Base-by-base conservation (phyloP, 768 basidiomycete species). In the Pholiota microspora region DNA sequence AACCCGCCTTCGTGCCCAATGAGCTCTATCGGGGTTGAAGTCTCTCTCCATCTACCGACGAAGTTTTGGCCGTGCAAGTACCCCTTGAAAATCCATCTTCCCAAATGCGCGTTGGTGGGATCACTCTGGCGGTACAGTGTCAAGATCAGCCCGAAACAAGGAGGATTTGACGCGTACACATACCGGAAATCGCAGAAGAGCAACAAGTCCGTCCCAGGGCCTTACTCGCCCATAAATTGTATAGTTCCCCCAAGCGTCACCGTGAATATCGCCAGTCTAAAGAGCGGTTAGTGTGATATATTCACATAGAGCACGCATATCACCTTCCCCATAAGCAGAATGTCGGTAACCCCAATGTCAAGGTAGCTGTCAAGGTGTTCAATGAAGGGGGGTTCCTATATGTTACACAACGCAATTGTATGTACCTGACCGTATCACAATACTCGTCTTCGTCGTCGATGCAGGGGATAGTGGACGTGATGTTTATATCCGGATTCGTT, bases 11-110 rank as follows among this genome's bases (percentile, higher is more conserved):
- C 78, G 49, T 71, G 74, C n/a, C 81, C 81, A n/a, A 73, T 61
- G 21, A 62, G 61, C 49, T 72, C 64, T 15, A 66, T 61, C 23
- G 66, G 63, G 0, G 76, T 81, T 35, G 67, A 66, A 18, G 77
- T 80, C 55, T 80, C 80, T 49, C 81, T 75, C 81, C 81, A 81
- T 18, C 78, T 71, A 31, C 81, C 82, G 32, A 79, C 79, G 34
- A 83, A 67, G 62, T 76, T 81, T 25, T 68, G 65, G 58, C 71
- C 73, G 49, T 82, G 73, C 42, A 82, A 54, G 60, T 83, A 82
- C 47, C 81, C 80, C 55, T 72, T 78, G 49, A 82, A 82, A 49
- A 82, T 62, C 78, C 75, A 82, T 25, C 66, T 72, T 9, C 81
- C 79, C 12, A 67, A 54, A 47, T 66, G 49, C 29, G 50, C 59